Evolutionary conservation across 148 eudicot genomes (phyloP), one percentile per base, ranked within the genome.

Genomic region (Vaccinium myrtillus): DNA sequence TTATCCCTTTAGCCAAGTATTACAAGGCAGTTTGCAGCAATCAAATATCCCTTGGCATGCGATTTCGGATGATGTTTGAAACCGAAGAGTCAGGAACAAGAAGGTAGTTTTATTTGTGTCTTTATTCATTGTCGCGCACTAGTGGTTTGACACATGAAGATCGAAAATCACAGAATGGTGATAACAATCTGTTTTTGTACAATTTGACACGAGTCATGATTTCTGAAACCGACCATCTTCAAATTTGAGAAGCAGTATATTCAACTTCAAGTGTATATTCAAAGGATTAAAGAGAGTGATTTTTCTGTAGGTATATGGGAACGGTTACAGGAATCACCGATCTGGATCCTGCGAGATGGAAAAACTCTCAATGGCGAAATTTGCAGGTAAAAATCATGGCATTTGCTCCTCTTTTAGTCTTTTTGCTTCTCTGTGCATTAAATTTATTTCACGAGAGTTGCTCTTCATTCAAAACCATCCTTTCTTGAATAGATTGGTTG

Each of bases 21-120:
- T 95, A 95, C 84, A 94, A 94, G 85, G 95, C 99, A 54, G 90
- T 87, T 76, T 95, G 91, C 86, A 90, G 96, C 87, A 94, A 89
- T 84, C 99, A 95, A 86, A 86, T 97, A 88, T 95, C 99, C 51
- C 95, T 90, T 73, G 99, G 99, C 70, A 94, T 97, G 98, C 92
- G 99, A 55, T 97, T 97, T 49, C 89, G 99, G 86, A 97, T 97
- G 99, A 91, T 92, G 98, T 97, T 97, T 88, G 99, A 97, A 87
- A 97, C 99, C 19, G 99, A 97, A 88, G 99, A 97, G 63, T 94
- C 99, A 0, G 98, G 97, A 71, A 97, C 99, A 55, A 89, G 99
- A 94, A 97, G 99, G 99, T 96, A 92, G 43, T 39, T 67, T 15
- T 77, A 36, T 75, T 48, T 8, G 9, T 32, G 1, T 27, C 25